phyloP scores from a whole-genome alignment of 306 rosid genomes.

The Trifolium dubium region DNA sequence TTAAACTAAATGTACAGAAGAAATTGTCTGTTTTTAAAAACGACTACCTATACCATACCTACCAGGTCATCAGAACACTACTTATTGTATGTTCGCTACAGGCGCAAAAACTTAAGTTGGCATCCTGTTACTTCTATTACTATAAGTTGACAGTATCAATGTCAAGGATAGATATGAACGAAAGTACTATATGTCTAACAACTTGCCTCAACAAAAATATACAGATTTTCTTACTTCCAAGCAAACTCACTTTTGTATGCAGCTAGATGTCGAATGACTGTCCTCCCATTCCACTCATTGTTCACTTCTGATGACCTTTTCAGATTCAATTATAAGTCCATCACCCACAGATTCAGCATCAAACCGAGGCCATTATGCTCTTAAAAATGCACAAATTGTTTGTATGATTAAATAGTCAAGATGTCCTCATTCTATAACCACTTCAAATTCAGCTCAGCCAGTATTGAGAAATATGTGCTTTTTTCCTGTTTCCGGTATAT shows the following conservation, averaged over 20 bases:
- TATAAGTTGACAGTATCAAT: slow-evolving; percentile 18
- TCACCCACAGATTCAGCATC: slow-evolving; percentile 36
- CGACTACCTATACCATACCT: not conserved
- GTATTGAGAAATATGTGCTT: slow-evolving; percentile 4
- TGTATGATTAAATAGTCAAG: slow-evolving; percentile 18
- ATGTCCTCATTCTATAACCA: slow-evolving; percentile 22
- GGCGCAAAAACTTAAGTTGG: slow-evolving; percentile 15
- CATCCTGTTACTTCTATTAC: slow-evolving; percentile 24
- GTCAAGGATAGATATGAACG: slow-evolving; percentile 4
- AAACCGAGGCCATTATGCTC: slow-evolving; percentile 37
- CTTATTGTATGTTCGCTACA: not conserved
- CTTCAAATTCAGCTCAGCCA: slow-evolving; percentile 32
- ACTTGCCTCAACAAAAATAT: slow-evolving; percentile 35
- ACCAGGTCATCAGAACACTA: slow-evolving; percentile 7
- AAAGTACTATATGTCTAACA: slow-evolving; percentile 13
- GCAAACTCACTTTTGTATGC: slow-evolving; percentile 26
- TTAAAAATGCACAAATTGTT: slow-evolving; percentile 20
- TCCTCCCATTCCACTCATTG: slow-evolving; percentile 29
- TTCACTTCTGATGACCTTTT: slow-evolving; percentile 28
- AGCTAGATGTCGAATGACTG: slow-evolving; percentile 7
- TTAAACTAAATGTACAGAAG: not conserved
- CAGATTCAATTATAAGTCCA: slow-evolving; percentile 24
- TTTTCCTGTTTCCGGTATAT: slow-evolving; percentile 30
- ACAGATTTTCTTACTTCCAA: slow-evolving; percentile 40
- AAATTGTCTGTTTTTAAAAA: not conserved